Evolutionary conservation across 139 green algal genomes (phyloP), one percentile per base, ranked within the genome.

Genomic region (Monoraphidium neglectum): DNA sequence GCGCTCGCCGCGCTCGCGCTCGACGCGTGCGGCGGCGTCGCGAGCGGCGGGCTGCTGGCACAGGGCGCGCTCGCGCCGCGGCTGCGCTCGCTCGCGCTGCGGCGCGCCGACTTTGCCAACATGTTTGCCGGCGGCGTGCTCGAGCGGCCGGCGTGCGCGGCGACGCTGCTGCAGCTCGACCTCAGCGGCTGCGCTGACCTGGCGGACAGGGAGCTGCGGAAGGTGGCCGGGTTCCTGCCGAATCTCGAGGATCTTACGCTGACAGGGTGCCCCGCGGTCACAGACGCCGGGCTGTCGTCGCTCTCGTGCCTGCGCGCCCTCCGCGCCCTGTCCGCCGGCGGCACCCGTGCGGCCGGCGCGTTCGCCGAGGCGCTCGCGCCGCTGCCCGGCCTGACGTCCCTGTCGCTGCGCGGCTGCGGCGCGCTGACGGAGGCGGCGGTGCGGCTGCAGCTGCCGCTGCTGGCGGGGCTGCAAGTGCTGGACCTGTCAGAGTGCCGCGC

Each of bases 401-500:
- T 79, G 47, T 37, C 2, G 10, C 35, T 73, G 35, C 63, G 38
- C 35, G 73, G 63, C 26, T 79, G 73, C n/a, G 40, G 51, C n/a
- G 8, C 33, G 49, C 3, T 79, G 47, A 66, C 63, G 1, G 73
- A 72, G 36, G 73, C 62, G 21, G 73, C 47, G 23, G 46, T 73
- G 37, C 33, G 26, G 30, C 21, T 43, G 40, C 49, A 73, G 49
- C 32, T 24, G 28, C n/a, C 26, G 57, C 10, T 40, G 47, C 37
- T 68, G 1, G 33, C 73, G 16, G 49, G 32, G 18, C 33, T 79
- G 73, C 35, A 65, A 26, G 73, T 68, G 26, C 30, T 79, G 36
- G 73, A 79, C 40, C 10, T 79, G 49, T 66, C 73, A 24, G 73
- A 79, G 12, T 72, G 63, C 37, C 35, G 47, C 28, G 62, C 62